These are phyloP conservation scores for Psilocybe subaeruginosa DNA, from an alignment of 768 basidiomycete genomes.

Conservation along the genomic window DNA sequence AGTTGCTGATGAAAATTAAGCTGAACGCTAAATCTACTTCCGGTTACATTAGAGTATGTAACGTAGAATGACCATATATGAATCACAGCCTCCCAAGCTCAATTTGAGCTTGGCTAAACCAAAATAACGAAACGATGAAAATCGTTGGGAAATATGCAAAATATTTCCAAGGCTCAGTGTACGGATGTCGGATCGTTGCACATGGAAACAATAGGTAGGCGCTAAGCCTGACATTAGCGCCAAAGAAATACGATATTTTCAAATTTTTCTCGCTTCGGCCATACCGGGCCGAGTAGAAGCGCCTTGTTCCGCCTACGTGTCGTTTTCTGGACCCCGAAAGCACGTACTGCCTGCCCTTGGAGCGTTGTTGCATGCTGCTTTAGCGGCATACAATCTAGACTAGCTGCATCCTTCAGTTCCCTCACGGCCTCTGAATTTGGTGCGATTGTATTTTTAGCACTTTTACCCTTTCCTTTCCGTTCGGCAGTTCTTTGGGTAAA, in stretches of 20 bases:
- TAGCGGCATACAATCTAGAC: background rate
- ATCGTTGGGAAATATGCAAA: background rate
- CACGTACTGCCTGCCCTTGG: background rate
- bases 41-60: background rate
- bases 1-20: background rate
- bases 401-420: no score
- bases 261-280: background rate
- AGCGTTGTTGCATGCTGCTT: background rate
- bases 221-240: background rate
- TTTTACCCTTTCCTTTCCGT: background rate
- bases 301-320: background rate
- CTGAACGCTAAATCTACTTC: background rate
- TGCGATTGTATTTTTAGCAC: background rate
- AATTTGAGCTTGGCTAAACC: background rate
- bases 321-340: background rate
- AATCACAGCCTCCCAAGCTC: background rate
- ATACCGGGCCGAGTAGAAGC: background rate
- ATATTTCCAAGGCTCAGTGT: background rate
- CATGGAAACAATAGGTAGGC: background rate
- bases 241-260: background rate
- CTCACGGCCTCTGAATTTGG: no score
- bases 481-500: background rate
- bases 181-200: background rate
- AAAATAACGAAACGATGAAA: background rate
- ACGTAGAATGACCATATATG: background rate